Base-by-base conservation (phyloP, 305 asterid genomes). In the Fraxinus dipetala region DNA sequence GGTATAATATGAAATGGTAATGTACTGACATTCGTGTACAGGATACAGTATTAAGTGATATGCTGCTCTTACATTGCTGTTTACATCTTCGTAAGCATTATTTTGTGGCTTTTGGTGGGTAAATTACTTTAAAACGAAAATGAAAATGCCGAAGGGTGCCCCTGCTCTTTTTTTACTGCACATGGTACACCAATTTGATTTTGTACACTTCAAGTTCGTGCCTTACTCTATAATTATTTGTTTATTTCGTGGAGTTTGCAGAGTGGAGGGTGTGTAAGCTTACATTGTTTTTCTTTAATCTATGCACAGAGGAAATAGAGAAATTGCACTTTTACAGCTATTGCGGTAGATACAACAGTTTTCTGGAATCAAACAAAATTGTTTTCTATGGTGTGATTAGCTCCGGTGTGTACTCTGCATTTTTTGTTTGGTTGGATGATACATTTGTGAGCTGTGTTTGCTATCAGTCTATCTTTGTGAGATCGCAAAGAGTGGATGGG, bases 1-100 rank as follows among this genome's bases (percentile, higher is more conserved):
- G 72, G 48, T 78, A 32, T 77, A 32, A 80, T 72, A 65, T 77
- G 72, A 75, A 30, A 80, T 77, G 45, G 80, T 65, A 65, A 65
- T 65, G n/a, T 65, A 28, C 18, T 65, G 73, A 65, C 73, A 65
- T 28, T 65, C 36, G 34, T 26, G 73, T 28, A 65, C 38, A 14
- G 38, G 75, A 28, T 28, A 30, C 38, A 30, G 4, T 10, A 67
- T 30, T 24, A 24, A 63, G 72, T 24, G 72, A 10, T 24, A 14
- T 67, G 75, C 10, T 13, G 75, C 75, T 67, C 75, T 67, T 28
- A 16, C 38, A 26, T 11, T 65, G 35, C 35, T 65, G n/a, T 26
- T 65, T 11, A 11, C 18, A 24, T 26, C 16, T 28, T 30, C 75
- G n/a, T 5, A 5, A 67, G 34, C 36, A 26, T 67, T 67, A 26